Percentiles rank a stretch among this genome's conserved stretches.
Evolutionary conservation across 805 yeast species (phyloP).

Genomic region (Metschnikowia cubensis): DNA sequence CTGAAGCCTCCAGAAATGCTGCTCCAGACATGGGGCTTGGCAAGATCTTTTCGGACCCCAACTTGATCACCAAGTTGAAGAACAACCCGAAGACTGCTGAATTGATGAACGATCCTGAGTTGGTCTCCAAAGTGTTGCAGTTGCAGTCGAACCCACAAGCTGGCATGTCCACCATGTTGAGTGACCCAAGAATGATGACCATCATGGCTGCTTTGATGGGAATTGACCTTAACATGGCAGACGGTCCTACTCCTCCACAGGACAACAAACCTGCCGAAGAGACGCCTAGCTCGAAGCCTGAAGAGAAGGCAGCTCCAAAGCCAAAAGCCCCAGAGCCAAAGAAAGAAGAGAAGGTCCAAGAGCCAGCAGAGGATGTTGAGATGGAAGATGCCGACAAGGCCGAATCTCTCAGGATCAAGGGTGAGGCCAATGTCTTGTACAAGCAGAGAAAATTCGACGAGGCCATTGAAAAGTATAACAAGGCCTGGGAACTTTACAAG

Average conservation of each 20-base stretch:
- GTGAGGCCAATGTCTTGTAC: constrained; percentile 81
- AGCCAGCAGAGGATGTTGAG: constrained; percentile 29
- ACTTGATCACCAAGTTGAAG: constrained; percentile 67
- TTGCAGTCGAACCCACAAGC: constrained; percentile 72
- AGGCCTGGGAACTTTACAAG: constrained; percentile 76
- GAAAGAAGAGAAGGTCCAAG: constrained; percentile 3
- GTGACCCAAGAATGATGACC: constrained; percentile 85
- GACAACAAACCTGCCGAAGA: constrained; percentile 10
- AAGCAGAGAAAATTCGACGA: constrained; percentile 86
- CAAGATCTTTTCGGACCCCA: constrained; percentile 76
- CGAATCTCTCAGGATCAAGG: constrained; percentile 68
- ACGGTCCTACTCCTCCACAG: constrained; percentile 10
- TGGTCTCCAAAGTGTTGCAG: constrained; percentile 63
- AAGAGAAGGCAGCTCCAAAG: constrained; percentile 13
- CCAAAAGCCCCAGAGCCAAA: background rate
- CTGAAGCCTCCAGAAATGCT: constrained; percentile 48
- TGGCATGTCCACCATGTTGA: constrained; percentile 61
- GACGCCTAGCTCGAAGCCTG: constrained; percentile 13
- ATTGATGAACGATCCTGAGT: constrained; percentile 79
- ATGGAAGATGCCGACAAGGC: constrained; percentile 38
- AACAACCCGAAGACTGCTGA: constrained; percentile 85
- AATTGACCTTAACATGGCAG: constrained; percentile 56
- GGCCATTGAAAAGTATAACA: constrained; percentile 80
- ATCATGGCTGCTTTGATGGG: constrained; percentile 85
- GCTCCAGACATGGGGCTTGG: constrained; percentile 75